Conservation (phyloP, 306 rosid genomes). For the Oxytropis ochrocephala region DNA sequence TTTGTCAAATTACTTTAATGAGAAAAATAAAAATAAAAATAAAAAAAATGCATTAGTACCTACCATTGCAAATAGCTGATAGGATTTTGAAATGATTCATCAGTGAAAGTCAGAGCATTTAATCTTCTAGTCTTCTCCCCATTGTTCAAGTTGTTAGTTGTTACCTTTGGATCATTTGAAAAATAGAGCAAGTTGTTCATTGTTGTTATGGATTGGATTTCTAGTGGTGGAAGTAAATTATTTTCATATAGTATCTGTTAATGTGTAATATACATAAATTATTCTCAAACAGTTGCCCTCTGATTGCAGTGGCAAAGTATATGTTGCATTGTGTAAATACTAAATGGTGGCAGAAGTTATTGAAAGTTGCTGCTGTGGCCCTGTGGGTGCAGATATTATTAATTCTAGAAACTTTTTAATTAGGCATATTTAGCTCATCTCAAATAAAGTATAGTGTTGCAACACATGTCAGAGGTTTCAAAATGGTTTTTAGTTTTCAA, state of each 20-base stretch:
- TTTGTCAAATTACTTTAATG: neutral
- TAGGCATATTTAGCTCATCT: neutral
- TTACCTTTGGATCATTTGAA: neutral
- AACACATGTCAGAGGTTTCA: neutral
- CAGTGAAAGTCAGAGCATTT: neutral
- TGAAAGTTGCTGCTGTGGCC: neutral
- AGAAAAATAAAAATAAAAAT: neutral
- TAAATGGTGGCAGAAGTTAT: neutral
- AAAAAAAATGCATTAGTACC: neutral
- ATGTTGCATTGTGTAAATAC: neutral
- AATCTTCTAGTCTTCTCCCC: neutral
- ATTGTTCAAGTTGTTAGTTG: neutral
- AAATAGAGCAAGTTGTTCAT: neutral
- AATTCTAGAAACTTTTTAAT: neutral
- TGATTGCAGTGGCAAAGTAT: neutral
- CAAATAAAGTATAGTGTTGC: neutral
- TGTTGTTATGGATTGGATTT: neutral
- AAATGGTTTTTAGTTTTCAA: no score
- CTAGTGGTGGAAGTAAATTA: neutral
- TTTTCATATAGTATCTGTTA: conserved; percentile 17
- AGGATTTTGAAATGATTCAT: neutral
- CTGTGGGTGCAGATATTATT: neutral
- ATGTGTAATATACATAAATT: neutral
- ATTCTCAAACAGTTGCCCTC: neutral
- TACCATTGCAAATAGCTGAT: neutral